Evolutionary conservation across 176 grass and related monocot genomes (phyloP), one percentile per base, ranked within the genome.

Genomic region (Sorghum bicolor): DNA sequence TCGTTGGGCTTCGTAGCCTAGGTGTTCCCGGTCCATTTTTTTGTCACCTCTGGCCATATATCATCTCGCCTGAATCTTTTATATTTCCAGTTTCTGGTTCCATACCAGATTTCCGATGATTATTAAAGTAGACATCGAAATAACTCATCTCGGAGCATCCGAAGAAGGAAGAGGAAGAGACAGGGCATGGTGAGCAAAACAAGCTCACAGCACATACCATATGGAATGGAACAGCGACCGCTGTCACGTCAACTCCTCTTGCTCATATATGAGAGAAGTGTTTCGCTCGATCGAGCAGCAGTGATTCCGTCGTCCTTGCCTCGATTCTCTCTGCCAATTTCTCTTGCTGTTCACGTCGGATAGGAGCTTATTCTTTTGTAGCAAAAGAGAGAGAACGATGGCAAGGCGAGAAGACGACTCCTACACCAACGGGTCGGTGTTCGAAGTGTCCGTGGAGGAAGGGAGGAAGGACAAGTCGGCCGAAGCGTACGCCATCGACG

Each of bases 391-490:
- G 9, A 84, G 0, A 26, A 41, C 68, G 15, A 87, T 87, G 85
- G 89, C 75, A 10, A 43, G 77, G 75, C 38, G 85, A 80, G 89
- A 88, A 30, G 82, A 85, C 16, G 76, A 84, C 25, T 87, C 88
- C 19, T 78, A 84, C 69, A 75, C 71, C 26, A 88, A 91, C 15
- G 89, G 77, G 45, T 89, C 87, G 4, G 45, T 83, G 69, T 74
- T 84, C 57, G 85, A 81, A 71, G 25, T 16, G 16, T 80, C 75
- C 25, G 48, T 83, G 31, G 82, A 88, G 77, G 81, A 81, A 17
- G 85, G 89, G 53, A 81, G 20, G 55, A 72, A 77, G 64, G 89
- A 81, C 2, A 81, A 63, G 71, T 34, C 39, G 22, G 80, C 47
- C 15, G 85, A 26, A 32, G 37, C 12, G 20, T 28, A 28, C 47